phyloP scores from a whole-genome alignment of 2,329 filamentous ascomycete species.

The Rhynchosporium agropyri region DNA sequence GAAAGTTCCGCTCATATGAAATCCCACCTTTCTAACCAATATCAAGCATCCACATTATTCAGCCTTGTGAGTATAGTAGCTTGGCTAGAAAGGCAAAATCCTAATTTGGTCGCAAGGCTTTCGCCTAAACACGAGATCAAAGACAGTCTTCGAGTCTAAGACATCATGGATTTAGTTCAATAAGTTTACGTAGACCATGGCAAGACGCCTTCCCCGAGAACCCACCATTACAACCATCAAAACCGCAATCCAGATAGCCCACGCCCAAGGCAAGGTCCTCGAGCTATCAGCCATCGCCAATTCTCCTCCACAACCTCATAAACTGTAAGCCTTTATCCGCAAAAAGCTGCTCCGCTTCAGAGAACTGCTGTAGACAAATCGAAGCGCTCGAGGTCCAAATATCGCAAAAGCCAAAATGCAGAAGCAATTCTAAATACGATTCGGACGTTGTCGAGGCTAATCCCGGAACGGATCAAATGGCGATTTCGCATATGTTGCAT shows the following conservation, averaged over 20 bases:
- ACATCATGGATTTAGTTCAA: not conserved
- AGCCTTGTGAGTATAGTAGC: constrained; percentile 1
- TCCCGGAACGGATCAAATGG: constrained; percentile 27
- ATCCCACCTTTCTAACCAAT: not conserved
- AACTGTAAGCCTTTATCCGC: constrained; percentile 22
- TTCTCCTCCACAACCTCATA: constrained; percentile 29
- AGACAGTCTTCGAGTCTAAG: too few relatives aligned
- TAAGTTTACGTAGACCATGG: not conserved
- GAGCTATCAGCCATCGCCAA: constrained; percentile 25
- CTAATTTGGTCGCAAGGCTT: not conserved
- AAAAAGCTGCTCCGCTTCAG: constrained; percentile 22
- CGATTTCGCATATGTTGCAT: constrained; percentile 12
- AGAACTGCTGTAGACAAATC: constrained; percentile 22
- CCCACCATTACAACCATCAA: constrained; percentile 24
- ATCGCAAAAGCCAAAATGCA: constrained; percentile 19
- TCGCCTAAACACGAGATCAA: too few relatives aligned
- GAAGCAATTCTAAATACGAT: constrained; percentile 19
- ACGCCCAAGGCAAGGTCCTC: constrained; percentile 14
- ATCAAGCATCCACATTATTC: not conserved
- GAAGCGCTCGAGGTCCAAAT: constrained; percentile 28
- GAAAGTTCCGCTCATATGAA: constrained; percentile 3
- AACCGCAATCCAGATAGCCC: constrained; percentile 22
- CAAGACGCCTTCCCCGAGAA: constrained; percentile 8
- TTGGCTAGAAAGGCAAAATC: not conserved
- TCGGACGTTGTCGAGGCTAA: constrained; percentile 15